These are phyloP conservation scores for Penicilliopsis zonata DNA, from an alignment of 495 filamentous ascomycete species.

Conservation along the genomic window DNA sequence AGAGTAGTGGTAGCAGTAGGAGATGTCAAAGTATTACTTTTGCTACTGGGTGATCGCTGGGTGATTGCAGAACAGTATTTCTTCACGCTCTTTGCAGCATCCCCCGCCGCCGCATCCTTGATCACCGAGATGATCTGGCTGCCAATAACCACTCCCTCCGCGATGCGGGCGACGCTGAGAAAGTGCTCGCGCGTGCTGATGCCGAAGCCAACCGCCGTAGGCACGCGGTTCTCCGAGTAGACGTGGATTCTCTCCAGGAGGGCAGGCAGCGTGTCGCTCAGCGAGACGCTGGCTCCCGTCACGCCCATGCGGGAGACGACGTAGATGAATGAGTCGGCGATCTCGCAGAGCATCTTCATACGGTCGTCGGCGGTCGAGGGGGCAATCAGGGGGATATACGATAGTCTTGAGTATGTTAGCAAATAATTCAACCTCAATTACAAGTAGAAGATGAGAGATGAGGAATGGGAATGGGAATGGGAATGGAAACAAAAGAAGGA, in stretches of 20 bases:
- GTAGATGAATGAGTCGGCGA: slow-evolving; percentile 98
- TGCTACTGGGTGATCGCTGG: no score
- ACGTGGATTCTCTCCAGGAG: slow-evolving; percentile 66
- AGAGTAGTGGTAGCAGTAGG: no score
- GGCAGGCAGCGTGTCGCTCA: slow-evolving; percentile 58
- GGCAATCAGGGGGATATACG: slow-evolving; percentile 91
- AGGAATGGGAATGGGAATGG: no score
- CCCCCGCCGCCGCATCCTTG: slow-evolving; percentile 43
- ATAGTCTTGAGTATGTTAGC: slow-evolving; percentile 42
- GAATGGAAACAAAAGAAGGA: no score
- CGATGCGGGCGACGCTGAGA: slow-evolving; percentile 53
- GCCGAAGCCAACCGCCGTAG: slow-evolving; percentile 75
- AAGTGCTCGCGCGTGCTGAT: slow-evolving; percentile 85
- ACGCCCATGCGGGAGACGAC: slow-evolving; percentile 88
- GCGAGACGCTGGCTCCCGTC: slow-evolving; percentile 61
- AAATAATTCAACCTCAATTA: no score
- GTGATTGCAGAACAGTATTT: slow-evolving; percentile 63
- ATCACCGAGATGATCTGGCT: slow-evolving; percentile 68
- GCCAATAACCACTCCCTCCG: slow-evolving; percentile 82
- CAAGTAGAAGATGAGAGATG: no score
- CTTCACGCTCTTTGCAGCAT: slow-evolving; percentile 51
- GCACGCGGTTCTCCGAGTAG: slow-evolving; percentile 56
- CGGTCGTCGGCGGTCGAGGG: slow-evolving; percentile 80
- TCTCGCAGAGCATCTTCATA: slow-evolving; percentile 90
- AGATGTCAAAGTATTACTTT: no score